Percentiles rank a stretch among this genome's conserved stretches.
phyloP scores from a whole-genome alignment of 2,329 filamentous ascomycete genomes.

The Stachybotrys chlorohalonatus region DNA sequence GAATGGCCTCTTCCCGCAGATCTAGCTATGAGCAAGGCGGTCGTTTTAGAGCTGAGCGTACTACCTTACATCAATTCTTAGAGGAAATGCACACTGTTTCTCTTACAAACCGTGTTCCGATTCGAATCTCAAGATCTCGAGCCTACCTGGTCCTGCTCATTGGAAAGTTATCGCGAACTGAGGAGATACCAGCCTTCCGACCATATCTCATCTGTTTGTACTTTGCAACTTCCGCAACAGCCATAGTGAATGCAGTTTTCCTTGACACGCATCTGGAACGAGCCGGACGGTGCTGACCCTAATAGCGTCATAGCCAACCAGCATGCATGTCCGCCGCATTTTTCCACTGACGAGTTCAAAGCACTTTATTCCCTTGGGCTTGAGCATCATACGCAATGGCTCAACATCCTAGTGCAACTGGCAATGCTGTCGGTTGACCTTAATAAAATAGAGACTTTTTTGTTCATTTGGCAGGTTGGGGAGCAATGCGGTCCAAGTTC shows the following conservation, averaged over 20 bases:
- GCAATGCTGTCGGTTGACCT: constrained; percentile 37
- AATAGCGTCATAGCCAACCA: constrained; percentile 46
- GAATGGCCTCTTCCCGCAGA: constrained; percentile 46
- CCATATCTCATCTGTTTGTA: constrained; percentile 24
- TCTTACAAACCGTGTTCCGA: constrained; percentile 28
- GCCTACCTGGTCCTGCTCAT: not conserved
- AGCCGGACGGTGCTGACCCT: constrained; percentile 18
- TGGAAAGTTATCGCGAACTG: not conserved
- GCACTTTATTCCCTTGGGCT: constrained; percentile 38
- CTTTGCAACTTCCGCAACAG: constrained; percentile 18
- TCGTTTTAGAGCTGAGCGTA: constrained; percentile 42
- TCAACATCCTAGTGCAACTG: constrained; percentile 45
- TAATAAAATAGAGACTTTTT: constrained; percentile 34
- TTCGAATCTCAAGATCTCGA: not conserved
- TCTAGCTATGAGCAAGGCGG: constrained; percentile 24
- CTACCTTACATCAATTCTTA: constrained; percentile 32
- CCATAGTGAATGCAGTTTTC: constrained; percentile 27
- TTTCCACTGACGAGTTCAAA: constrained; percentile 46
- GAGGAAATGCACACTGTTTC: constrained; percentile 34
- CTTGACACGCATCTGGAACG: constrained; percentile 18
- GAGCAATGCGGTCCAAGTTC: constrained; percentile 34
- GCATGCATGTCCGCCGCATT: constrained; percentile 30
- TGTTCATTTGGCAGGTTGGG: constrained; percentile 39
- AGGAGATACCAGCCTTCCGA: not conserved
- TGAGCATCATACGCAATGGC: constrained; percentile 42